Conservation (phyloP, 352 stramenopile genomes). For the Phytophthora foliorum region DNA sequence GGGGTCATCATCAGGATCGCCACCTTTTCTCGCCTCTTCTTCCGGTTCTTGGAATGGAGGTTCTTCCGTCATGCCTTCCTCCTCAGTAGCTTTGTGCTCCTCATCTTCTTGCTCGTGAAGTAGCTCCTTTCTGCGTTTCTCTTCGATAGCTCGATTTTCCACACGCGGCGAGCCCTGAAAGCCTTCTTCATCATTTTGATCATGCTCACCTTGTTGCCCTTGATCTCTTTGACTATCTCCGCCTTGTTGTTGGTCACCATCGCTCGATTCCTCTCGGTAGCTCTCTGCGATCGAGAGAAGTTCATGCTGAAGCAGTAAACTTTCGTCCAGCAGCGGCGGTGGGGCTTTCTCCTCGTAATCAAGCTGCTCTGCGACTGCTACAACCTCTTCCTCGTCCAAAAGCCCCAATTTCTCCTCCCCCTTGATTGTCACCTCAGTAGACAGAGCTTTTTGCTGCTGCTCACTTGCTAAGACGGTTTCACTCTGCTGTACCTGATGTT, state of each 20-base stretch:
- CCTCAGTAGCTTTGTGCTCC: neutral
- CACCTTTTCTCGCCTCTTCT: constrained; percentile 4
- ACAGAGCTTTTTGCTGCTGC: neutral
- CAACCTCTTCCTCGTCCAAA: neutral
- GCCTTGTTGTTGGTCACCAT: neutral
- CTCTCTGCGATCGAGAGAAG: constrained; percentile 8
- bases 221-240: neutral
- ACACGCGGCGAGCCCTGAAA: neutral
- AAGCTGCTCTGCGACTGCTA: neutral
- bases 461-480: neutral
- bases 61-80: neutral
- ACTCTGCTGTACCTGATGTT: neutral
- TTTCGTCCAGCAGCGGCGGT: neutral
- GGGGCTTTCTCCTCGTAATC: constrained; percentile 21
- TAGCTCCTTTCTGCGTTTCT: neutral
- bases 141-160: neutral
- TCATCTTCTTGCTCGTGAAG: neutral
- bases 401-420: neutral
- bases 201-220: neutral
- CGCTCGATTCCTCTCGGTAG: neutral
- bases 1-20: constrained; percentile 9
- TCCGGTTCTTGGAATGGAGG: neutral
- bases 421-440: neutral
- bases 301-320: constrained; percentile 3
- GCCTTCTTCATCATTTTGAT: neutral